Conservation (phyloP, 768 basidiomycete species). For the Leccinellum luteum region DNA sequence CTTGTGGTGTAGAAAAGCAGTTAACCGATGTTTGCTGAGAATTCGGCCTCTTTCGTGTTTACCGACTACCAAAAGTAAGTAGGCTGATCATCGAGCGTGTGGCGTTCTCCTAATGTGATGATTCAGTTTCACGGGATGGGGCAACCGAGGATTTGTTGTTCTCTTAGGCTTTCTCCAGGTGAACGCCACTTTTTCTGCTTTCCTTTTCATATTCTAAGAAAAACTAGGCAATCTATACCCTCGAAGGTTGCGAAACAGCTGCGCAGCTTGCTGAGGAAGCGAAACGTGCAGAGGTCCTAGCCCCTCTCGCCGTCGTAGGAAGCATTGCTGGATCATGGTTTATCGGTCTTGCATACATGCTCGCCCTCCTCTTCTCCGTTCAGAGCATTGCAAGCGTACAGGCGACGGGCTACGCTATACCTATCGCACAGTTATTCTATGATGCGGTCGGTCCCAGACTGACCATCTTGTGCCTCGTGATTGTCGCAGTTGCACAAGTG, state of each 20-base stretch:
- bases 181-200: background rate
- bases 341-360: constrained; percentile 56
- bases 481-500: constrained; percentile 49
- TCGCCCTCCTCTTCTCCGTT: constrained; percentile 55
- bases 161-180: constrained; percentile 49
- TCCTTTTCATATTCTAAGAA: background rate
- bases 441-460: constrained; percentile 49
- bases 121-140: constrained; percentile 54
- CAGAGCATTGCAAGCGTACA: constrained; percentile 51
- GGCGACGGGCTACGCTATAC: constrained; percentile 51
- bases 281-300: constrained; percentile 51
- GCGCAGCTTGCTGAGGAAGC: constrained; percentile 66
- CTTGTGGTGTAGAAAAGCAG: background rate
- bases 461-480: constrained; percentile 49
- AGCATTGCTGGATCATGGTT: constrained; percentile 57
- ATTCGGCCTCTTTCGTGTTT: constrained; percentile 51
- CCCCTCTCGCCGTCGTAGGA: constrained; percentile 55
- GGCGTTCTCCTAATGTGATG: background rate
- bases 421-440: constrained; percentile 56
- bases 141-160: constrained; percentile 52
- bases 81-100: background rate
- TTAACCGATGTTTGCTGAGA: constrained; percentile 33
- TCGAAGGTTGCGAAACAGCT: constrained; percentile 61
- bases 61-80: constrained; percentile 54
- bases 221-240: constrained; percentile 51